Conservation (phyloP, 805 yeast genomes). For the Hyphopichia homilentoma region DNA sequence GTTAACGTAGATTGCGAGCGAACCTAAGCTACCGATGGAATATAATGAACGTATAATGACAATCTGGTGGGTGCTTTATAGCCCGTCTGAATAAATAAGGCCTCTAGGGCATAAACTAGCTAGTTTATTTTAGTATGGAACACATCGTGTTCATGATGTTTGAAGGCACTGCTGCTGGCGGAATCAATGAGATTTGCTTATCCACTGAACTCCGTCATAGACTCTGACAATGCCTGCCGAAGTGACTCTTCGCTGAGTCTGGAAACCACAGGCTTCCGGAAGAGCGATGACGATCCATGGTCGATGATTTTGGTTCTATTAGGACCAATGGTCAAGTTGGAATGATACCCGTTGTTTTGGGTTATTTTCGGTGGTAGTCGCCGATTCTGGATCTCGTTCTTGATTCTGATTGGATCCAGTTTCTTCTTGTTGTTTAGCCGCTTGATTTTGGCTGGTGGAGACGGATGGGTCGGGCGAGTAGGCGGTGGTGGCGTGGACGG, state of each 20-base stretch:
- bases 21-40: no score
- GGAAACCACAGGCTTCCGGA: conserved; percentile 31
- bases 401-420: conserved; percentile 19
- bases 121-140: no score
- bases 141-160: no score
- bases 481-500: not conserved
- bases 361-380: conserved; percentile 24
- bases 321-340: conserved; percentile 39
- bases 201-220: no score
- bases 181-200: no score
- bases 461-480: not conserved
- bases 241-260: conserved; percentile 46
- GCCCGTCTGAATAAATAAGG: no score
- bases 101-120: no score
- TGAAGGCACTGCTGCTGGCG: no score
- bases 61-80: no score
- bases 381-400: conserved; percentile 25
- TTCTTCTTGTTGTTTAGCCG: not conserved
- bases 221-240: conserved; percentile 41
- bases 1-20: no score
- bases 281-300: conserved; percentile 41
- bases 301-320: conserved; percentile 37
- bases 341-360: conserved; percentile 33
- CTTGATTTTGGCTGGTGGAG: conserved; percentile 1
- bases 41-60: no score